Conservation (phyloP, 169 alveolate genomes). For the Sarcocystis neurona region DNA sequence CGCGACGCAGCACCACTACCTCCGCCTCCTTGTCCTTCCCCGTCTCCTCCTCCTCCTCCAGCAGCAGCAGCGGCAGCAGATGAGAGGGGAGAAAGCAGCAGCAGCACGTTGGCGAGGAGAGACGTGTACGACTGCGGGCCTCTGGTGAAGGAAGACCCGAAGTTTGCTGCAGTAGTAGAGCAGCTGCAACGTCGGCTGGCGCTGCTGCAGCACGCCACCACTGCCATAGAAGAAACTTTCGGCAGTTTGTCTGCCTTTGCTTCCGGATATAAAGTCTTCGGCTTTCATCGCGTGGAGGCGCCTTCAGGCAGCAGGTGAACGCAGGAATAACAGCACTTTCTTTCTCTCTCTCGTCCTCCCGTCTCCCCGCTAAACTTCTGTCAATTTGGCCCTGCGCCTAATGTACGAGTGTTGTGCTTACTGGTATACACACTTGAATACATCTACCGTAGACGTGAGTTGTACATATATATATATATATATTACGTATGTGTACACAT, state of each 20-base stretch:
- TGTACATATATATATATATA: not conserved
- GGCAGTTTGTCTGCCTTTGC: slow-evolving; percentile 66
- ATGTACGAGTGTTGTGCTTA: not conserved
- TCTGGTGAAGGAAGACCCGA: slow-evolving; percentile 52
- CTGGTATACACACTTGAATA: not conserved
- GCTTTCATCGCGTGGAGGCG: slow-evolving; percentile 62
- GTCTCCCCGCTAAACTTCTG: not conserved
- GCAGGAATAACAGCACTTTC: not conserved
- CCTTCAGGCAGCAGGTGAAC: not conserved
- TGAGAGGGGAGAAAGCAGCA: too few species aligned
- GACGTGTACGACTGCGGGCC: slow-evolving; percentile 60
- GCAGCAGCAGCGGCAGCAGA: too few species aligned
- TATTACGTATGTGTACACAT: too few species aligned
- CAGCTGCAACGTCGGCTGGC: slow-evolving; percentile 58
- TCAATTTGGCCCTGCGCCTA: not conserved
- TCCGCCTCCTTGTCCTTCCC: too few species aligned
- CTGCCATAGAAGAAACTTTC: slow-evolving; percentile 32
- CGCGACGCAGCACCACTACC: too few species aligned
- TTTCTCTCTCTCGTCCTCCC: too few species aligned
- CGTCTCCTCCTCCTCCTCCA: too few species aligned
- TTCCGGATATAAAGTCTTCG: slow-evolving; percentile 65
- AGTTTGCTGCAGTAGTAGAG: slow-evolving; percentile 43
- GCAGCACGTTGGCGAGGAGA: too few species aligned
- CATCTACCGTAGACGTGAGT: not conserved
- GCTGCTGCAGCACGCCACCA: slow-evolving; percentile 7